phyloP scores from a whole-genome alignment of 805 yeast species.

The Wickerhamomyces chambardii region DNA sequence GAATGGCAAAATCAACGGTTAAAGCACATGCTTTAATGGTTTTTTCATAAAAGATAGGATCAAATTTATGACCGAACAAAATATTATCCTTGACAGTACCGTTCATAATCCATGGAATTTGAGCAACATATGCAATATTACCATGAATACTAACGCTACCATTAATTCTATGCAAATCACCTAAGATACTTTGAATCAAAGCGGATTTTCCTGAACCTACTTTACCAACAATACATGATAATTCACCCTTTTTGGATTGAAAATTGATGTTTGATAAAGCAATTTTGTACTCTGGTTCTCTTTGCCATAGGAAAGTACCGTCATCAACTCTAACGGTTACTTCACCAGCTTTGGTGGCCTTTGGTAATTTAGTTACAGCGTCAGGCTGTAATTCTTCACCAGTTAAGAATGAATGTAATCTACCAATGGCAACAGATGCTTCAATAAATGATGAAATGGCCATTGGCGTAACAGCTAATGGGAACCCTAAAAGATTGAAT shows the following conservation, averaged over 20 bases:
- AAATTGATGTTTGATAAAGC: conserved; percentile 41
- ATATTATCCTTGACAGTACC: conserved; percentile 41
- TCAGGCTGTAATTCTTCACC: conserved; percentile 36
- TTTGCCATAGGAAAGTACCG: conserved; percentile 47
- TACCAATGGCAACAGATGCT: conserved; percentile 44
- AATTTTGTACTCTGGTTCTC: conserved; percentile 33
- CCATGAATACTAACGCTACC: conserved; percentile 24
- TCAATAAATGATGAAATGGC: conserved; percentile 50
- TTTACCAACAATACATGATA: conserved; percentile 55
- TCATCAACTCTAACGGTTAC: conserved; percentile 34
- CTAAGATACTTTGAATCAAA: conserved; percentile 41
- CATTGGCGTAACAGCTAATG: conserved; percentile 50
- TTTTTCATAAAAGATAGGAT: conserved; percentile 28
- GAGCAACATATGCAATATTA: conserved; percentile 52
- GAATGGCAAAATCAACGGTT: conserved; percentile 33
- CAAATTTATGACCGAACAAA: conserved; percentile 37
- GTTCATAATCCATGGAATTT: conserved; percentile 46
- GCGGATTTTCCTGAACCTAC: conserved; percentile 68
- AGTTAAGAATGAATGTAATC: conserved; percentile 40
- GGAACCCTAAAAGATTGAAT: conserved; percentile 48
- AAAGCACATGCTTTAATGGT: conserved; percentile 42
- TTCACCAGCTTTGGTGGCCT: conserved; percentile 8
- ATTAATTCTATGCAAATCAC: conserved; percentile 38
- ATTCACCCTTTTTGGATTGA: conserved; percentile 39
- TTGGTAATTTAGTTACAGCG: conserved; percentile 18